Base-by-base conservation (phyloP, 306 rosid species). In the Albizia julibrissin region DNA sequence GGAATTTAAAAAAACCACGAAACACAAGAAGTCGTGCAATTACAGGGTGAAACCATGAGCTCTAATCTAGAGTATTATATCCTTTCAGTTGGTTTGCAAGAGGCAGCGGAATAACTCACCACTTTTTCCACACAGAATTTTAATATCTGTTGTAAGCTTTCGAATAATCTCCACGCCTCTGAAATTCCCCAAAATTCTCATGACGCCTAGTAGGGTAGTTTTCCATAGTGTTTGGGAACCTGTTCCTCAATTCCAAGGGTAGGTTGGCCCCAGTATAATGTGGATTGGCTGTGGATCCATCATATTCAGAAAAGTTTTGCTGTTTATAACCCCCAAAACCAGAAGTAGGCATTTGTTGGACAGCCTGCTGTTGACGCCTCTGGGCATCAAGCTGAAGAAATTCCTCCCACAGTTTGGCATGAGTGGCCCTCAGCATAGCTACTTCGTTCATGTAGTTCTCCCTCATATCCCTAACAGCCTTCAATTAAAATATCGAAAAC, bases 381-480 rank as follows among this genome's bases (percentile, higher is more conserved):
- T 89, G 96, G 52, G 87, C 83, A 82, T 92, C 97, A 91, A 90
- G 82, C 87, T 88, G 90, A 82, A 92, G 93, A 89, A 96, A 93
- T 44, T 92, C 93, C 21, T 92, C 97, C 98, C 98, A 93, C 76
- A 90, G 94, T 84, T 91, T 92, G 54, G 96, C 76, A 75, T 92
- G 99, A 31, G 84, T 79, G 7, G 79, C 87, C 87, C 93, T 93
- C 92, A 93, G 54, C 83, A 77, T 65, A 76, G 93, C 89, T 85
- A 93, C 79, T 87, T 92, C 91, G 90, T 84, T 91, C 92, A 88
- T 81, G 94, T 93, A 85, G 85, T 87, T 92, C 89, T 96, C 99
- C 84, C 92, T 87, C 84, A 89, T 89, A 85, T 93, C 97, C 91
- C 90, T 88, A 80, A 91, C 74, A 85, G 94, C 87, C 99, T 96